Evolutionary conservation across 441 rosid genomes (phyloP).

Genomic region (Theobroma grandiflorum): DNA sequence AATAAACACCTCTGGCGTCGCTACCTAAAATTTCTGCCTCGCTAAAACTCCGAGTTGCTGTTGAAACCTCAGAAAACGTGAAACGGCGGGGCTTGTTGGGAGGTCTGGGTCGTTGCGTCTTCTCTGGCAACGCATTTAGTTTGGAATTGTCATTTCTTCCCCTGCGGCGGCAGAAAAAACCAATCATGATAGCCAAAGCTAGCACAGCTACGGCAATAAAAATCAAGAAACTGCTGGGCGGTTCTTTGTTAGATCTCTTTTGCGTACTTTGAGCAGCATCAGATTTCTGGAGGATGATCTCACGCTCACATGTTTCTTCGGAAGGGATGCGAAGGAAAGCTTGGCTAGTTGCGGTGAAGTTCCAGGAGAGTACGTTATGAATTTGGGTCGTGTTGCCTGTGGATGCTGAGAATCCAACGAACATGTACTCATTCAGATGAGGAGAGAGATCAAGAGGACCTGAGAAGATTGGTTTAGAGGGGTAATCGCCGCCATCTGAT

Average conservation of each 20-base stretch:
- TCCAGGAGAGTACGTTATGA: conserved; percentile 52
- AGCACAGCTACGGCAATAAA: conserved; percentile 45
- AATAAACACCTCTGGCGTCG: conserved; percentile 43
- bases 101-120: conserved; percentile 47
- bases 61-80: conserved; percentile 44
- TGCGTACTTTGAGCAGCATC: conserved; percentile 11
- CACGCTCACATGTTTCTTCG: conserved; percentile 47
- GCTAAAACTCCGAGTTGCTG: conserved; percentile 47
- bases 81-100: conserved; percentile 58
- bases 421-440: conserved; percentile 57
- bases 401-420: conserved; percentile 48
- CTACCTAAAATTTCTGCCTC: conserved; percentile 51
- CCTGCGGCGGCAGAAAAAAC: conserved; percentile 39
- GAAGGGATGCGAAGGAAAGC: conserved; percentile 56
- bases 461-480: conserved; percentile 43
- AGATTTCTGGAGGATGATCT: conserved; percentile 21
- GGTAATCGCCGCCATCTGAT: conserved; percentile 31
- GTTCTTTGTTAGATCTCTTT: conserved; percentile 30
- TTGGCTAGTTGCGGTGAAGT: conserved; percentile 53
- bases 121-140: conserved; percentile 30
- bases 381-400: conserved; percentile 40
- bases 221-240: conserved; percentile 43
- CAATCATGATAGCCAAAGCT: conserved; percentile 35
- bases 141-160: conserved; percentile 33
- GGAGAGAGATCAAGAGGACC: conserved; percentile 54